A percentile compares a stretch with the other conserved stretches of the same genome.
Conservation (phyloP, 1,284 basidiomycete genomes). For the Pyrrhoderma lamaoense region DNA sequence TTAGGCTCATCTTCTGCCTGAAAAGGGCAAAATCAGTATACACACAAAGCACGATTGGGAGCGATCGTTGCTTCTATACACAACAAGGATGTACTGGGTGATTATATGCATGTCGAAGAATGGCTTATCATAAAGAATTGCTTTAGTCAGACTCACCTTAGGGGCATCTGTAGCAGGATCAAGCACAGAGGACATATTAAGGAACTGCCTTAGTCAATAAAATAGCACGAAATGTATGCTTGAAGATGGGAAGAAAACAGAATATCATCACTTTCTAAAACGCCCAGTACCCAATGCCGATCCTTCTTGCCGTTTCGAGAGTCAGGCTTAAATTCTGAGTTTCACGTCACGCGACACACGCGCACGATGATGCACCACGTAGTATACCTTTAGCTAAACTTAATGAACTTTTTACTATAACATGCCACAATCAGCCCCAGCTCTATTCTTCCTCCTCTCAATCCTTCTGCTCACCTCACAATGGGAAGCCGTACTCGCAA, state of each 20-base stretch:
- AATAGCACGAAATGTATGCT: neutral
- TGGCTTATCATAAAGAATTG: slow-evolving; percentile 1
- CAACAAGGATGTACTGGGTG: neutral
- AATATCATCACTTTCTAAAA: neutral
- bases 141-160: slow-evolving; percentile 7
- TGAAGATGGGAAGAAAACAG: neutral
- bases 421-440: slow-evolving; percentile 22
- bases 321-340: neutral
- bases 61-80: slow-evolving; percentile 2
- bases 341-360: no score
- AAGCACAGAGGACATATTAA: slow-evolving; percentile 15
- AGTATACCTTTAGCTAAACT: neutral
- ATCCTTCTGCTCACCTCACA: slow-evolving; percentile 38
- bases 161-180: slow-evolving; percentile 12
- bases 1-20: slow-evolving; percentile 78
- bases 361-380: neutral
- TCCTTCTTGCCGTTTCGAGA: neutral
- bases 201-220: neutral
- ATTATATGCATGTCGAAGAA: neutral
- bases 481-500: slow-evolving; percentile 38
- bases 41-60: slow-evolving; percentile 5
- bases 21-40: slow-evolving; percentile 7
- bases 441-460: slow-evolving; percentile 28
- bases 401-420: neutral
- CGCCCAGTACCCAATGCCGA: slow-evolving; percentile 9